A percentile compares a stretch with the other conserved stretches of the same genome.
phyloP scores from a whole-genome alignment of 2,329 filamentous ascomycete species.

The Cladosporium sp. region DNA sequence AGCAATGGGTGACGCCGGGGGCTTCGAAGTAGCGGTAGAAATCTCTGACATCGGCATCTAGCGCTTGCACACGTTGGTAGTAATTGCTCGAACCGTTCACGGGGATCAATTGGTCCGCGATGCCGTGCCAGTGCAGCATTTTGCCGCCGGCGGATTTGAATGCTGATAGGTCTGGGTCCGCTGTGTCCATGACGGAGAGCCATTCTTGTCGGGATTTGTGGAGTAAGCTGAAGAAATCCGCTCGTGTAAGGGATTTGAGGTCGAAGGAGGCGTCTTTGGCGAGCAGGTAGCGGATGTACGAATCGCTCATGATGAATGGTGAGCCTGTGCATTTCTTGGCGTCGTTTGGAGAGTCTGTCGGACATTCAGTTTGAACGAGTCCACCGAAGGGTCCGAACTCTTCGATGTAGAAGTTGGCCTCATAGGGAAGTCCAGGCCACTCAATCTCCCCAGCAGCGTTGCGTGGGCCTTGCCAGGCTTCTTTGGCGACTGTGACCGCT shows the following conservation, averaged over 20 bases:
- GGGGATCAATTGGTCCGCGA: constrained; percentile 28
- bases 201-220: constrained; percentile 37
- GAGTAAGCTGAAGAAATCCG: constrained; percentile 40
- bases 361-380: constrained; percentile 24
- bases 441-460: constrained; percentile 40
- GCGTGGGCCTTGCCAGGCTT: constrained; percentile 37
- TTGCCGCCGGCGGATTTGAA: constrained; percentile 31
- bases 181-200: constrained; percentile 37
- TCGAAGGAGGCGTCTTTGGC: constrained; percentile 44
- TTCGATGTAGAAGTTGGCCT: constrained; percentile 33
- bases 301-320: constrained; percentile 39
- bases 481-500: constrained; percentile 36
- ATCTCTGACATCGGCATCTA: constrained; percentile 26
- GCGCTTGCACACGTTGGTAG: constrained; percentile 23
- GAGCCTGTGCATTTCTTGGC: constrained; percentile 42
- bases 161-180: constrained; percentile 30
- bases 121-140: constrained; percentile 8
- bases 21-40: constrained; percentile 39
- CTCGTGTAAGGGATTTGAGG: constrained; percentile 33
- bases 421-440: constrained; percentile 48
- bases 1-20: constrained; percentile 37
- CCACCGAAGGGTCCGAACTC: constrained; percentile 25
- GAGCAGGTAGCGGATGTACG: constrained; percentile 49
- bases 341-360: constrained; percentile 36
- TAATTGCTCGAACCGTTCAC: constrained; percentile 32